Base-by-base conservation (phyloP, 2,329 filamentous ascomycete genomes). In the Trichoderma gracile region DNA sequence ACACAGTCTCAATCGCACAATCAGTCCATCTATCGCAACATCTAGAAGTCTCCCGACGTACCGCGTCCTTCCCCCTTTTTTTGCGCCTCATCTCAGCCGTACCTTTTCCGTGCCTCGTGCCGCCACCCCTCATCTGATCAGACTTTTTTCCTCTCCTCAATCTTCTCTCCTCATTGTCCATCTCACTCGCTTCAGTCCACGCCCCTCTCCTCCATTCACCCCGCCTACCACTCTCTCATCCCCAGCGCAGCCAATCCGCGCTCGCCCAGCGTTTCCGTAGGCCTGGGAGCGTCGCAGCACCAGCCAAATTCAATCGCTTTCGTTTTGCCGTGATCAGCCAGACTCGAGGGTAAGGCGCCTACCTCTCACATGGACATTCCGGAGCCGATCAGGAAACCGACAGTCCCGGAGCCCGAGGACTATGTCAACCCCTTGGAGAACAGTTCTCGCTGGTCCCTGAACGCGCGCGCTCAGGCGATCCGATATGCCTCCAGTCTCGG, bases 371-470 rank as follows among this genome's bases (percentile, higher is more conserved):
- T 74, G 69, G 72, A 73, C 53, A 68, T 71, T 47, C 71, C 58
- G 33, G 56, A 73, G 57, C 66, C 67, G 61, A 70, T 71, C 27
- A 70, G 69, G 69, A 70, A 71, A 46, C 73, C 72, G 25, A 73
- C 73, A 53, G 72, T 70, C 46, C 73, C 72, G 60, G 71, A 75
- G 66, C 70, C 73, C 58, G 70, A 70, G 65, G 78, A 76, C 52
- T 81, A 81, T 66, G 74, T 76, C 58, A 81, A 81, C 67, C 78
- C 78, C 19, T 75, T 81, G 53, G 78, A 81, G 65, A 69, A 70
- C 50, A 78, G 76, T 63, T 78, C 79, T 21, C 75, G 79, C 66
- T 81, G 79, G 79, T 74, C 76, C 54, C 73, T 81, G 62, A 71
- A 71, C 42, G 78, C 79, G 57, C 76, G 78, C 17, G 79, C 78